Base-by-base conservation (phyloP, 2,329 filamentous ascomycete species). In the Diplodia corticola region DNA sequence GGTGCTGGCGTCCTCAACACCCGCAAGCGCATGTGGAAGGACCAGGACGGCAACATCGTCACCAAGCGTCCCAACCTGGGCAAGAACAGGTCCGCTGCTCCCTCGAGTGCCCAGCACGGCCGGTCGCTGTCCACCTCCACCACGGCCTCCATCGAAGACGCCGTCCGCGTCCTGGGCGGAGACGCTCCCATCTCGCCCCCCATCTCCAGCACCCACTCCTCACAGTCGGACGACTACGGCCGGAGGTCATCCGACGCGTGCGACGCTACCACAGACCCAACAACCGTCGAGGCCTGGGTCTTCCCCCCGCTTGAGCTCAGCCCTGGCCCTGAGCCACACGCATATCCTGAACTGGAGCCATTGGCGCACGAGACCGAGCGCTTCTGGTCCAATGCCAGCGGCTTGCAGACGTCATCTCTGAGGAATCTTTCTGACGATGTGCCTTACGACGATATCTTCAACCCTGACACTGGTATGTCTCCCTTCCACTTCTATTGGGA, bases 1-100 rank as follows among this genome's bases (percentile, higher is more conserved):
- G 83, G 84, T 15, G 77, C 75, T 50, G 83, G 83, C 33, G 73
- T 81, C 33, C 73, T 87, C 15, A 83, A 85, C 67, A 87, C 85
- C 5, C 78, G 85, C 12, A 86, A 86, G 70, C 79, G 84, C 59
- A 79, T 83, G 70, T 86, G 84, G 84, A 84, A 83, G 71, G 83
- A 84, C 69, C 74, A 79, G 35, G 80, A 84, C 65, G 85, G 85
- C 20, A 80, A 78, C 50, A 82, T 87, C 28, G 84, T 86, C 20
- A 79, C 81, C 13, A 81, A 80, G 64, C 76, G 75, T 35, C 78
- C 78, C 49, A 65, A 68, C 7, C 54, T 76, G 28, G 69, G 69
- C 20, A 65, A 66, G 46, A 57, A 44, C 30, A 20, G 15, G 9
- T 28, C 28, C 40, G 7, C 37, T 24, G 51, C 53, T 6, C 63